These are phyloP conservation scores for Gamarada debralockiae DNA, from an alignment of 495 filamentous ascomycete genomes.

Conservation along the genomic window DNA sequence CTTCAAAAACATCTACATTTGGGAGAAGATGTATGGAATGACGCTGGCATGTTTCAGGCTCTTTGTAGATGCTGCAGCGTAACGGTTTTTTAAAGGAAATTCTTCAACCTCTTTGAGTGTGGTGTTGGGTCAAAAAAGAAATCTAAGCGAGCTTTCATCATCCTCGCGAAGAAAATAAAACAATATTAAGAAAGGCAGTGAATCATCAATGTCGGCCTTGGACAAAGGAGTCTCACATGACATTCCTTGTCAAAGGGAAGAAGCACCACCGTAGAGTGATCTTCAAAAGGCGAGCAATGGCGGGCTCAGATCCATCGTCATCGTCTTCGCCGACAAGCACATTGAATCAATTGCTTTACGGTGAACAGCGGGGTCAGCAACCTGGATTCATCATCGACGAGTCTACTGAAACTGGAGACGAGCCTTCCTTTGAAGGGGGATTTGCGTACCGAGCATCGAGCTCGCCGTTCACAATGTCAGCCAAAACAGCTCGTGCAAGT, in stretches of 20 bases:
- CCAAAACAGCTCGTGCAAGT: background rate
- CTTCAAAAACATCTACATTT: conserved; percentile 1
- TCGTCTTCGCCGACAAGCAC: conserved; percentile 6
- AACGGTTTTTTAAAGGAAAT: no score
- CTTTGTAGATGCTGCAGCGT: background rate
- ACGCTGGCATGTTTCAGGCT: background rate
- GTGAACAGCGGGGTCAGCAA: background rate
- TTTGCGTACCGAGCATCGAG: background rate
- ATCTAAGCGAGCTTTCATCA: no score
- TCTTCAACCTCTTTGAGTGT: no score
- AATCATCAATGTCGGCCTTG: conserved; percentile 10
- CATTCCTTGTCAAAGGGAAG: conserved; percentile 22
- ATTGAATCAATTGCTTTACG: background rate
- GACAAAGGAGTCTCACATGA: conserved; percentile 18
- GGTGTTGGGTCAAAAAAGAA: no score
- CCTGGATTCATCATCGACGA: conserved; percentile 17
- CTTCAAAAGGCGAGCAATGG: conserved; percentile 21
- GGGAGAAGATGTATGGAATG: conserved; percentile 8
- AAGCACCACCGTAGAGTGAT: conserved; percentile 18
- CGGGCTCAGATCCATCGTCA: background rate
- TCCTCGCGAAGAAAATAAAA: no score
- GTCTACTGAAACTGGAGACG: background rate
- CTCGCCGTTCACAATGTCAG: conserved; percentile 15
- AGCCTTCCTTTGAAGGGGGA: background rate
- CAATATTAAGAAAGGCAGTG: conserved; percentile 19